phyloP scores from a whole-genome alignment of 257 asterid species.

The Voacanga thouarsii region DNA sequence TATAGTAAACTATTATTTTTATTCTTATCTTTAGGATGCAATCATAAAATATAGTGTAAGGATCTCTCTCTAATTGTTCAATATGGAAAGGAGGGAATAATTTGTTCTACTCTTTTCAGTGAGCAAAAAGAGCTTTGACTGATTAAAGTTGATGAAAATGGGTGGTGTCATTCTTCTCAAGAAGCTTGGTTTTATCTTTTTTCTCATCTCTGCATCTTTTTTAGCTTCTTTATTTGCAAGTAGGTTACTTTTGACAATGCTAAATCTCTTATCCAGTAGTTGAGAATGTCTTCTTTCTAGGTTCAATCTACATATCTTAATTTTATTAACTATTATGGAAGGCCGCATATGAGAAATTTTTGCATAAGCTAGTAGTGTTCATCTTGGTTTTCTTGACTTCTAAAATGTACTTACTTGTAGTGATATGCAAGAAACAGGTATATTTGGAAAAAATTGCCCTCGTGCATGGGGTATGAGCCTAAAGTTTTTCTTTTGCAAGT shows the following conservation, averaged over 20 bases:
- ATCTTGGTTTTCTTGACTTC: not conserved
- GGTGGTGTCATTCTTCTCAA: constrained; percentile 39
- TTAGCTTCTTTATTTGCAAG: constrained; percentile 67
- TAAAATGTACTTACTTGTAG: not conserved
- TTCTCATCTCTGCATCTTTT: constrained; percentile 58
- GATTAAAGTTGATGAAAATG: constrained; percentile 32
- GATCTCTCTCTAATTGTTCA: constrained; percentile 13
- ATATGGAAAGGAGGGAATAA: constrained; percentile 24
- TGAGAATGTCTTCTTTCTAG: not conserved
- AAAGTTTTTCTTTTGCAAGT: constrained; percentile 19
- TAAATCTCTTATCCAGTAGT: not conserved
- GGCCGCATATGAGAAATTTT: no score
- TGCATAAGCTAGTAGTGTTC: no score
- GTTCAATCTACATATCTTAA: not conserved
- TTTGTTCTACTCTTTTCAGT: constrained; percentile 22
- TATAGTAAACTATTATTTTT: constrained; percentile 29
- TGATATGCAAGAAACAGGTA: not conserved
- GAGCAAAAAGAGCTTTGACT: constrained; percentile 18
- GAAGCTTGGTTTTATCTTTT: constrained; percentile 55
- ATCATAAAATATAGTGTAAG: constrained; percentile 1
- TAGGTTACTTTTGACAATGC: constrained; percentile 13
- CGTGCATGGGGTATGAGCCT: not conserved
- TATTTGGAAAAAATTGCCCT: not conserved
- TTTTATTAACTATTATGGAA: no score
- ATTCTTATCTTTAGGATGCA: constrained; percentile 15